Conservation (phyloP, 2,329 filamentous ascomycete species). For the Neofusicoccum umdonicola region DNA sequence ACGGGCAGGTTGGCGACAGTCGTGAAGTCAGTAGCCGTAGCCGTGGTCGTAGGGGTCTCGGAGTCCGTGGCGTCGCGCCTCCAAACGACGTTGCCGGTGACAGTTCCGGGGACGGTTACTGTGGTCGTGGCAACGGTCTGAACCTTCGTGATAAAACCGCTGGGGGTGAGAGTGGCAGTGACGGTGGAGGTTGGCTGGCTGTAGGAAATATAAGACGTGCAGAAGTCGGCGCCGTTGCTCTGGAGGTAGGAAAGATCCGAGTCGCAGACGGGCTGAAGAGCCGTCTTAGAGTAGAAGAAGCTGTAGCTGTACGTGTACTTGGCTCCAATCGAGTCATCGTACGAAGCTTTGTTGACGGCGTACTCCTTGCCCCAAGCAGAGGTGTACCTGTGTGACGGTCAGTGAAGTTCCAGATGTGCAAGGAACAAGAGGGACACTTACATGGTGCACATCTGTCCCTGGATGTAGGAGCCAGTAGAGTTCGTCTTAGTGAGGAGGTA, state of each 20-base stretch:
- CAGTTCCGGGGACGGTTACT: neutral
- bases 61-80: neutral
- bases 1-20: neutral
- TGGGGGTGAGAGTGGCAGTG: neutral
- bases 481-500: constrained; percentile 29
- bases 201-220: neutral
- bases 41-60: neutral
- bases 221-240: neutral
- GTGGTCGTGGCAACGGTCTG: neutral
- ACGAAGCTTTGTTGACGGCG: neutral
- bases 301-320: neutral
- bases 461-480: constrained; percentile 8
- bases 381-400: neutral
- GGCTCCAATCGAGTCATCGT: neutral
- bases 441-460: constrained; percentile 25
- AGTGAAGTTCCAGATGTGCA: too few species aligned
- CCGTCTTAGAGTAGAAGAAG: neutral
- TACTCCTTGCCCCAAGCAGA: neutral
- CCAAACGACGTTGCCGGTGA: neutral
- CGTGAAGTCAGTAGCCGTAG: neutral
- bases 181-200: neutral
- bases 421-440: too few species aligned
- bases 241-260: neutral
- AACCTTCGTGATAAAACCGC: neutral
- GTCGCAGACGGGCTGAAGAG: neutral